Conservation (phyloP, 2,329 filamentous ascomycete species). For the Clonostachys rhizophaga region DNA sequence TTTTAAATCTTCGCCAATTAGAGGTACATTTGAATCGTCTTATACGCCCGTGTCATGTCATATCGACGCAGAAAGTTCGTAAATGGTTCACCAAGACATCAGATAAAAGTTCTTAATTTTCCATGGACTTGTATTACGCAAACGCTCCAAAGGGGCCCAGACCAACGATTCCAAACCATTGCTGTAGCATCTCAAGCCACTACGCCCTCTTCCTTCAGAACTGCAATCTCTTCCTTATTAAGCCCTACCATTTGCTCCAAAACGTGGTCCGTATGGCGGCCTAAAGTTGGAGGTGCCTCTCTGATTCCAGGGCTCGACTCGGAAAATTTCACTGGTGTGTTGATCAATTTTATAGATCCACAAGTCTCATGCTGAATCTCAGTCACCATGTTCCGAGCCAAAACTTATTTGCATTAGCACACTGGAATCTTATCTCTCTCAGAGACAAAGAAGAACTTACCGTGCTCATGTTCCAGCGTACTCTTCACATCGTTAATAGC, state of each 20-base stretch:
- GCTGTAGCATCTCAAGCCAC: conserved; percentile 37
- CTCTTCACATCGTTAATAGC: conserved; percentile 90
- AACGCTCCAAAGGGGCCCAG: too few relatives aligned
- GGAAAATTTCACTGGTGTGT: conserved; percentile 92
- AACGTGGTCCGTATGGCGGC: conserved; percentile 81
- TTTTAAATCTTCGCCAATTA: too few relatives aligned
- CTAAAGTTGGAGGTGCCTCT: conserved; percentile 78
- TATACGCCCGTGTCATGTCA: too few relatives aligned
- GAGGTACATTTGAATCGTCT: too few relatives aligned
- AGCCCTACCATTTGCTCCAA: conserved; percentile 60
- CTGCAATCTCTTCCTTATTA: conserved; percentile 50
- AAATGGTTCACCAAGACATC: too few relatives aligned
- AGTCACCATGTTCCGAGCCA: conserved; percentile 82
- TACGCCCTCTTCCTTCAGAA: conserved; percentile 62
- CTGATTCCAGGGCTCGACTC: conserved; percentile 73
- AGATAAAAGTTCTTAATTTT: too few relatives aligned
- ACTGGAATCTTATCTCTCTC: too few relatives aligned
- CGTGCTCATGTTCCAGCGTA: conserved; percentile 81
- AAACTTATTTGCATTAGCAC: too few relatives aligned
- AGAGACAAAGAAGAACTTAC: conserved; percentile 29
- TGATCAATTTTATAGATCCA: conserved; percentile 84
- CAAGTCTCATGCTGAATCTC: conserved; percentile 80
- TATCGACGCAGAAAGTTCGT: too few relatives aligned
- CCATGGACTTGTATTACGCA: too few relatives aligned
- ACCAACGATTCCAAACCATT: too few relatives aligned